Conservation (phyloP, 2,329 filamentous ascomycete species). For the Helminthosporium solani region DNA sequence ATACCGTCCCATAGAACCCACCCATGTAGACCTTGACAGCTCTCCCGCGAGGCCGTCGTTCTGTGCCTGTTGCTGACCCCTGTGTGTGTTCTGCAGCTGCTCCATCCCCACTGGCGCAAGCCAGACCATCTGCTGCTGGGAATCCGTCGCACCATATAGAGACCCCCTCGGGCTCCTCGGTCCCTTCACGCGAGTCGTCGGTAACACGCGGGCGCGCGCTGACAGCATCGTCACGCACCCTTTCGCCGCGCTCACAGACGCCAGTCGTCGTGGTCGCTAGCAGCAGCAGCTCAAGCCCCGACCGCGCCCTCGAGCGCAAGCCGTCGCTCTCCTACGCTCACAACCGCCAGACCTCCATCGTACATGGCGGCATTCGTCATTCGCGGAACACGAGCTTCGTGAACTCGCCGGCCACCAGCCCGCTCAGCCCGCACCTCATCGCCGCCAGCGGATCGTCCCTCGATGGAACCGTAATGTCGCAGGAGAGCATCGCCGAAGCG, state of each 20-base stretch:
- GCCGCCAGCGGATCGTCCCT: constrained; percentile 48
- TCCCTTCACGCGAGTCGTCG: constrained; percentile 45
- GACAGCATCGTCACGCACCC: constrained; percentile 45
- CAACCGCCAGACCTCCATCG: constrained; percentile 94
- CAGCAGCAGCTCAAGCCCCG: constrained; percentile 40
- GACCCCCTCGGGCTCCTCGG: constrained; percentile 23
- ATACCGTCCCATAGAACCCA: neutral
- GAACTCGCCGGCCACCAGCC: constrained; percentile 73
- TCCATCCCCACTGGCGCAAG: constrained; percentile 42
- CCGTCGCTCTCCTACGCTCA: constrained; percentile 70
- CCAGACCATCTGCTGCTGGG: constrained; percentile 41
- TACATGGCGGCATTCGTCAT: constrained; percentile 94
- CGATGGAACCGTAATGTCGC: constrained; percentile 45
- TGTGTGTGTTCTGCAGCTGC: constrained; percentile 36
- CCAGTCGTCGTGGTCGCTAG: constrained; percentile 37
- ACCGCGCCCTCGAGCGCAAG: constrained; percentile 51
- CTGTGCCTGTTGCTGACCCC: constrained; percentile 27
- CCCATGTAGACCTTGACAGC: constrained; percentile 17
- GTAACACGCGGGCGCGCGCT: constrained; percentile 49
- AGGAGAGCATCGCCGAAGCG: constrained; percentile 42
- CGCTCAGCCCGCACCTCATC: constrained; percentile 84
- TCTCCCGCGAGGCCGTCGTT: constrained; percentile 4
- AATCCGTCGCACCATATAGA: constrained; percentile 43
- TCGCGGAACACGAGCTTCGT: constrained; percentile 83
- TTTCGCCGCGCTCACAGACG: constrained; percentile 48